Evolutionary conservation across 1,139 yeast species (phyloP).

Genomic region (Suhomyces wounanorum): DNA sequence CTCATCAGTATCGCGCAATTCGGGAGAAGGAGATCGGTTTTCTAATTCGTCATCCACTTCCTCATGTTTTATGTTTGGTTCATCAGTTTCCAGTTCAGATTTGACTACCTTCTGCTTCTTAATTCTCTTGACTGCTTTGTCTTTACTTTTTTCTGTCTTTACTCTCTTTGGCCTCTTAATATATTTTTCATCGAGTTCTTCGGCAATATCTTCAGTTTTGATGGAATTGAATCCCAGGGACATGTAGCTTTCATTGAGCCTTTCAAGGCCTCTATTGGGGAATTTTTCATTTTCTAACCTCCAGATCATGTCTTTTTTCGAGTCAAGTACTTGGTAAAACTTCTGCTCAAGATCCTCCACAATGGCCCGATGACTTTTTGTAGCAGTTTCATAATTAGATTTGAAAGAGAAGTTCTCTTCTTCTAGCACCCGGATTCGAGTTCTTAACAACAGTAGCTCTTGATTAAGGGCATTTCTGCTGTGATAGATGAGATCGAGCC

Average conservation of each 20-base stretch:
- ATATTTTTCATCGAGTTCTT: constrained; percentile 21
- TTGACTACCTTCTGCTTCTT: constrained; percentile 9
- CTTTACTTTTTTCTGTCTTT: background rate
- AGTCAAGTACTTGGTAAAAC: constrained; percentile 37
- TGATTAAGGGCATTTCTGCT: constrained; percentile 16
- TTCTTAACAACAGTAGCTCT: constrained; percentile 12
- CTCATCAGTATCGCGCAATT: background rate
- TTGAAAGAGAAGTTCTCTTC: constrained; percentile 18
- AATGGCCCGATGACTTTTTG: constrained; percentile 29
- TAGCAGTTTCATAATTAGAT: constrained; percentile 21
- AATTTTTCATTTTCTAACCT: constrained; percentile 24
- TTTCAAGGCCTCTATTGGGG: constrained; percentile 17
- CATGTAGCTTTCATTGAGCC: constrained; percentile 27
- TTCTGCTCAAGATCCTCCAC: constrained; percentile 38
- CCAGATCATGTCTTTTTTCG: constrained; percentile 41
- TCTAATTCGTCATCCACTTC: background rate
- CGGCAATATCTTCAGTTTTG: constrained; percentile 22
- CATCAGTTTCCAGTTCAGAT: constrained; percentile 9
- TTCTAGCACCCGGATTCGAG: constrained; percentile 2
- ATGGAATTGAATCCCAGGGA: constrained; percentile 24
- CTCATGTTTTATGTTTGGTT: constrained; percentile 6
- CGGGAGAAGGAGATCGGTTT: background rate
- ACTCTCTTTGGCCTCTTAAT: constrained; percentile 8
- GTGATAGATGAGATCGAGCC: constrained; percentile 27
- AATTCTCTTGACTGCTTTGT: background rate